A percentile compares a stretch with the other conserved stretches of the same genome.
These are phyloP conservation scores for Lichtheimia corymbifera DNA, from an alignment of 371 early-diverging fungal genomes.

Conservation along the genomic window DNA sequence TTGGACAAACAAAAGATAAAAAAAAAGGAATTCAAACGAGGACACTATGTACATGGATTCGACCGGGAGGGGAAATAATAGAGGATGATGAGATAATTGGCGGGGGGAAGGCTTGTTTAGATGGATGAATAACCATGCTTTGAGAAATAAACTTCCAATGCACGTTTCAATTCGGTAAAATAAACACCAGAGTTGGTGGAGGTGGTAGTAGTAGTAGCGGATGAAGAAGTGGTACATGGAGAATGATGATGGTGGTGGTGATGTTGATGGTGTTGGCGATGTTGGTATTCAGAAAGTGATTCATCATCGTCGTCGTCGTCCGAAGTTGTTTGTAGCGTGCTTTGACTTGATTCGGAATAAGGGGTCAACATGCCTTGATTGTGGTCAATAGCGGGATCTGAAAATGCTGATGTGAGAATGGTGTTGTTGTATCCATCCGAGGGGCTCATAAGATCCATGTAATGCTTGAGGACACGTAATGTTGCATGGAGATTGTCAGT, in stretches of 20 bases:
- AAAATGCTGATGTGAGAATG: no score
- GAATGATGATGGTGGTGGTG: no score
- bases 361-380: background rate
- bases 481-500: conserved; percentile 21
- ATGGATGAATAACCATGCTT: conserved; percentile 4
- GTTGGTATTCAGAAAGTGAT: background rate
- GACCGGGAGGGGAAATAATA: background rate
- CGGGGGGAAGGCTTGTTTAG: background rate
- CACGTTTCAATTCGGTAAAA: conserved; percentile 2
- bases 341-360: background rate
- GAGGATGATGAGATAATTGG: no score
- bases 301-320: conserved; percentile 2
- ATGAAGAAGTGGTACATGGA: no score
- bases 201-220: background rate
- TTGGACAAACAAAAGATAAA: background rate
- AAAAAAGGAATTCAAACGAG: background rate
- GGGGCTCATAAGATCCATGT: background rate
- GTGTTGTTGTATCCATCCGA: background rate
- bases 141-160: conserved; percentile 5
- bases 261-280: no score
- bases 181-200: background rate
- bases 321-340: background rate
- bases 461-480: conserved; percentile 19
- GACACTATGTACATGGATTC: conserved; percentile 7
- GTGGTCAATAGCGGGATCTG: background rate